A percentile compares a stretch with the other conserved stretches of the same genome.
phyloP scores from a whole-genome alignment of 2,329 filamentous ascomycete species.

The Blastomyces emzantsi region DNA sequence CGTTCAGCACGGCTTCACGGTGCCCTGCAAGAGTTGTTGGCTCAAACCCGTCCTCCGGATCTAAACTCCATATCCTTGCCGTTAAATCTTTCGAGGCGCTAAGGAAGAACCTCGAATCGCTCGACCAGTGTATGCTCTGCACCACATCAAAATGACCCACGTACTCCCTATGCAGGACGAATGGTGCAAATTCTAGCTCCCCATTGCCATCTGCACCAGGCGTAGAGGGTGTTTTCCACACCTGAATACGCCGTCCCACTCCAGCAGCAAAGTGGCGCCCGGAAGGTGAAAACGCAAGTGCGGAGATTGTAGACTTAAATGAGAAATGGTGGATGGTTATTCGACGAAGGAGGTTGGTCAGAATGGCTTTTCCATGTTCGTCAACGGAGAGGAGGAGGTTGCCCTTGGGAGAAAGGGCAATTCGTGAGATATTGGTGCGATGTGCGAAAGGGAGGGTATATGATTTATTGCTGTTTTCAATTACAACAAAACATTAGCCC shows the following conservation, averaged over 20 bases:
- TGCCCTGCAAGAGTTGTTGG: conserved; percentile 88
- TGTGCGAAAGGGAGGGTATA: conserved; percentile 65
- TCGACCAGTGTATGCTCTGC: conserved; percentile 85
- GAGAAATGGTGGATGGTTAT: conserved; percentile 91
- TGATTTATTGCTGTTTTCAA: conserved; percentile 30
- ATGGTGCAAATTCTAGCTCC: conserved; percentile 89
- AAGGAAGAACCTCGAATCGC: conserved; percentile 90
- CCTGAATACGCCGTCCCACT: conserved; percentile 76
- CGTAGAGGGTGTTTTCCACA: conserved; percentile 91
- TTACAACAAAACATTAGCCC: conserved; percentile 4
- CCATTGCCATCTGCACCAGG: conserved; percentile 70
- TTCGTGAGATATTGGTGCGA: conserved; percentile 80
- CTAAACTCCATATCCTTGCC: conserved; percentile 86
- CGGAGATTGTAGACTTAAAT: conserved; percentile 74
- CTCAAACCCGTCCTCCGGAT: conserved; percentile 76
- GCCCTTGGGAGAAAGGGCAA: conserved; percentile 81
- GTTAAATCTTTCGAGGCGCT: conserved; percentile 89
- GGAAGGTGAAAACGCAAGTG: conserved; percentile 82
- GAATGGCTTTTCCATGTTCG: conserved; percentile 85
- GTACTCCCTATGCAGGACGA: conserved; percentile 78
- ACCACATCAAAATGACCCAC: conserved; percentile 84
- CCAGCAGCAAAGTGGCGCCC: conserved; percentile 86
- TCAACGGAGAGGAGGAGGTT: conserved; percentile 91
- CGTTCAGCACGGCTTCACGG: conserved; percentile 79
- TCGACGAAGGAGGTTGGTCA: conserved; percentile 80